phyloP scores from a whole-genome alignment of 352 stramenopile species.

The Pythium sukuiense region DNA sequence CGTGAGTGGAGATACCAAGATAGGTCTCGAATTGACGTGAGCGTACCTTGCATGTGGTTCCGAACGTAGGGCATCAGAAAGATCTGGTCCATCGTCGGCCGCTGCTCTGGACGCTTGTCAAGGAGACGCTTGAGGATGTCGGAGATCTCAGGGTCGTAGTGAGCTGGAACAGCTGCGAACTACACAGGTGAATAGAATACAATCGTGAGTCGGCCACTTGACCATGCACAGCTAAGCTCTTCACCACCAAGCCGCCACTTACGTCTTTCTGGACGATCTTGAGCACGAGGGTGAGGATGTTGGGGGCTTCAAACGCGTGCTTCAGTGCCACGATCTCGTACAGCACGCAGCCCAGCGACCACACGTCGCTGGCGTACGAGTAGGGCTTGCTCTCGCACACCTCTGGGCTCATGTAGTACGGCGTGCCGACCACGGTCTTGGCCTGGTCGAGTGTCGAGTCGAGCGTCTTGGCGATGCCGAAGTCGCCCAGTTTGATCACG shows the following conservation, averaged over 20 bases:
- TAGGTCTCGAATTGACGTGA: neutral
- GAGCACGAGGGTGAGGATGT: constrained; percentile 81
- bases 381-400: constrained; percentile 93
- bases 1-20: neutral
- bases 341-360: constrained; percentile 90
- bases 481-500: constrained; percentile 91
- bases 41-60: constrained; percentile 65
- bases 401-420: constrained; percentile 94
- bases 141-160: constrained; percentile 62
- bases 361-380: constrained; percentile 91
- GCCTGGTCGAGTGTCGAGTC: constrained; percentile 85
- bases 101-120: constrained; percentile 59
- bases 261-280: constrained; percentile 85
- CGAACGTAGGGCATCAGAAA: constrained; percentile 72
- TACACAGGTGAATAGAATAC: constrained; percentile 12
- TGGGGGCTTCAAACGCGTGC: constrained; percentile 84
- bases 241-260: constrained; percentile 1
- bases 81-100: constrained; percentile 76
- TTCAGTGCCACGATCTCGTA: constrained; percentile 89
- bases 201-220: no score
- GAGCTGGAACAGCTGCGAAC: constrained; percentile 51
- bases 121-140: constrained; percentile 55
- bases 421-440: constrained; percentile 90
- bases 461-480: constrained; percentile 90
- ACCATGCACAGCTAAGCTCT: no score